Percentiles rank a stretch among this genome's conserved stretches.
Evolutionary conservation across 2,329 filamentous ascomycete species (phyloP).

Genomic region (Xylariomycetidae sp.): DNA sequence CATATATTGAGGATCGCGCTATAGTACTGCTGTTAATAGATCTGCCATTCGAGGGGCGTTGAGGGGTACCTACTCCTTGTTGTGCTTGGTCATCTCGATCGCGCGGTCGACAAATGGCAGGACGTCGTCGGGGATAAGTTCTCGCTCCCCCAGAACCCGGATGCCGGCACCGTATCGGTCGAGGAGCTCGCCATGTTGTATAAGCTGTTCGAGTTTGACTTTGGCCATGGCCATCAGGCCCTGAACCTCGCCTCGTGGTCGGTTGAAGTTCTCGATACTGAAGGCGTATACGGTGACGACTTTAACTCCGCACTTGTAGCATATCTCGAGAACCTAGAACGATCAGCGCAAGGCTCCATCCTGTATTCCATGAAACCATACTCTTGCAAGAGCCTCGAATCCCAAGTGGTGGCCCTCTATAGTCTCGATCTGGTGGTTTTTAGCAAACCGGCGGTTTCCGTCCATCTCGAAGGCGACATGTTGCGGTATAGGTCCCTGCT

Average conservation of each 20-base stretch:
- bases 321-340: constrained; percentile 81
- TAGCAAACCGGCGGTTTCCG: constrained; percentile 89
- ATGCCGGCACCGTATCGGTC: constrained; percentile 89
- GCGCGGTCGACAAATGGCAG: constrained; percentile 83
- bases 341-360: neutral
- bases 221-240: constrained; percentile 97
- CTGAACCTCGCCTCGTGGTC: constrained; percentile 93
- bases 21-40: neutral
- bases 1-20: constrained; percentile 79
- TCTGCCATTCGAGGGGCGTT: neutral
- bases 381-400: constrained; percentile 88
- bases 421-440: constrained; percentile 87
- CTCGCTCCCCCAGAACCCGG: constrained; percentile 77
- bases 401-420: constrained; percentile 94
- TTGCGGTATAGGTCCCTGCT: constrained; percentile 85
- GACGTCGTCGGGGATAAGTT: constrained; percentile 82
- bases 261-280: constrained; percentile 98
- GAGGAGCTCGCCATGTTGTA: constrained; percentile 87
- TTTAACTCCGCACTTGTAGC: constrained; percentile 95
- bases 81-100: constrained; percentile 79
- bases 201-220: constrained; percentile 85
- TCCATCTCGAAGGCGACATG: constrained; percentile 99
- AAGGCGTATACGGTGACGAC: constrained; percentile 98
- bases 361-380: constrained; percentile 36
- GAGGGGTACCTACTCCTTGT: constrained; percentile 59